phyloP scores from a whole-genome alignment of 164 flowering plant genomes.

The Chimonanthus praecox region DNA sequence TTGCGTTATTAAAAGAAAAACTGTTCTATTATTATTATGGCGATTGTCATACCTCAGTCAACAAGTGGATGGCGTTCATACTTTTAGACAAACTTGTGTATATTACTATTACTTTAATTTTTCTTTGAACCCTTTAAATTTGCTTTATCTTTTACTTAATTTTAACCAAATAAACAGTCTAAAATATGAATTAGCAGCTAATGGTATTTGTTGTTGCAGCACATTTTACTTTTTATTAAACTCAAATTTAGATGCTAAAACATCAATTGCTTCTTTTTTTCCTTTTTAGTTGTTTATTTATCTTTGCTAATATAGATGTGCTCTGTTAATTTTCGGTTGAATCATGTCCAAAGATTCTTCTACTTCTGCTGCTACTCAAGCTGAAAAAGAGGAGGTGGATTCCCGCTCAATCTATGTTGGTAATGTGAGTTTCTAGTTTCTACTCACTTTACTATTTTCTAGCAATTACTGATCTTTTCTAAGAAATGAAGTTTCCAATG shows the following conservation, averaged over 20 bases:
- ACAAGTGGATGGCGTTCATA: background rate
- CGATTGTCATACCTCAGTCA: background rate
- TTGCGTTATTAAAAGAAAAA: too few species aligned
- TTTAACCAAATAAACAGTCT: background rate
- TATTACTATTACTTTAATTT: background rate
- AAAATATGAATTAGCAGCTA: background rate
- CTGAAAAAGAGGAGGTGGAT: conserved; percentile 66
- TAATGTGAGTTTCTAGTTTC: conserved; percentile 48
- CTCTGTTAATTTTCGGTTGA: background rate
- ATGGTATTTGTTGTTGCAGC: background rate
- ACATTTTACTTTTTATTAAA: background rate
- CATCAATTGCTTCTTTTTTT: background rate
- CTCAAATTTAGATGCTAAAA: background rate
- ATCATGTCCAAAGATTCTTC: conserved; percentile 38
- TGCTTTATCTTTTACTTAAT: too few species aligned
- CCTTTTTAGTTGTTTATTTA: too few species aligned
- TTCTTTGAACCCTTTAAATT: background rate
- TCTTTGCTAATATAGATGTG: background rate
- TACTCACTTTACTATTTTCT: background rate
- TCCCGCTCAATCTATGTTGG: conserved; percentile 80
- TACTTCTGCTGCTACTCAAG: conserved; percentile 49
- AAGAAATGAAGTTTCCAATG: background rate
- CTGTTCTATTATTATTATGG: background rate
- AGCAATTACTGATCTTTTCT: background rate
- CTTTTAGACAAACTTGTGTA: too few species aligned